These are phyloP conservation scores for Volvox carteri DNA, from an alignment of 163 green algal genomes.

Conservation along the genomic window DNA sequence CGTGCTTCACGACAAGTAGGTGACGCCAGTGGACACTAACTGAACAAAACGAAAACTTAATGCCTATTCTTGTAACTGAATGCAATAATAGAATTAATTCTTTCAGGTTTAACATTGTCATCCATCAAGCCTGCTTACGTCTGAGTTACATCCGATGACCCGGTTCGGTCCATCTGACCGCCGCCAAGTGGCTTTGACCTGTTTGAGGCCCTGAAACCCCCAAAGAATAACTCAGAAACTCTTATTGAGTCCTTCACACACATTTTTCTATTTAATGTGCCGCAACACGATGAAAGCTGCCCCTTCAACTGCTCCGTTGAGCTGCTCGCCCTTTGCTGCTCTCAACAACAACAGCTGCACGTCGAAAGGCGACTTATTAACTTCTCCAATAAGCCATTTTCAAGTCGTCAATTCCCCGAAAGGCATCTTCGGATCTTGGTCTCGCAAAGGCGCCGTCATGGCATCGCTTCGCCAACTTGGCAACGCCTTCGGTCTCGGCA, in stretches of 20 bases:
- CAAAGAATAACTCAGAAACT: no score
- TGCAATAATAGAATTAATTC: no score
- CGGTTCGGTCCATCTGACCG: neutral
- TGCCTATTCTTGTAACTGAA: no score
- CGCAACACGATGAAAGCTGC: neutral
- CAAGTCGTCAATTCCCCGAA: neutral
- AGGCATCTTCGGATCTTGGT: neutral
- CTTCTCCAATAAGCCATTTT: neutral
- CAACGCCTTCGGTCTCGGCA: neutral
- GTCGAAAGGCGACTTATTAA: neutral
- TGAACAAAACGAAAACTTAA: no score
- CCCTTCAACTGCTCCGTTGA: neutral
- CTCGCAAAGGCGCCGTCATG: slow-evolving; percentile 6
- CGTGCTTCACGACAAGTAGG: neutral
- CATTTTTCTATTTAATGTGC: no score
- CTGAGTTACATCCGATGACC: no score
- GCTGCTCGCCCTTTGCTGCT: slow-evolving; percentile 1
- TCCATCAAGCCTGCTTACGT: no score
- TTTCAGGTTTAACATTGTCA: no score
- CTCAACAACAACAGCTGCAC: neutral
- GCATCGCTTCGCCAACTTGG: slow-evolving; percentile 10
- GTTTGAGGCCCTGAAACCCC: no score
- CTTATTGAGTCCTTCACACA: no score
- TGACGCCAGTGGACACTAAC: neutral
- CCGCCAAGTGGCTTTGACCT: neutral